Base-by-base conservation (phyloP, 2,329 filamentous ascomycete species). In the Trichoderma asperellum region DNA sequence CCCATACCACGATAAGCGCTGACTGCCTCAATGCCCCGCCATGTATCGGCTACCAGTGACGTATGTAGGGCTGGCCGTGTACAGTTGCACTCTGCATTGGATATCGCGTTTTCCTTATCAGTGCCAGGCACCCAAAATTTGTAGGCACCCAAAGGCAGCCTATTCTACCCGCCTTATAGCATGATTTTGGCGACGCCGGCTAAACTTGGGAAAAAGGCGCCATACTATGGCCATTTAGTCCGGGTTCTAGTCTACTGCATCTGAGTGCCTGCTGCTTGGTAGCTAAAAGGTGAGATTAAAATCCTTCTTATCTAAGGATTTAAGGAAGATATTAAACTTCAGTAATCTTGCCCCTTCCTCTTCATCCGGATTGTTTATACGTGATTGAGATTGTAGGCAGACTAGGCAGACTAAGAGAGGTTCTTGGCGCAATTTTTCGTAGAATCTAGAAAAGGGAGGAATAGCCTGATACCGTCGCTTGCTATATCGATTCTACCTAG, bases 101-200 rank as follows among this genome's bases (percentile, higher is more conserved):
- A 40, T 64, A 56, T 56, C 61, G 61, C 24, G 35, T 43, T n/a
- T 65, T 34, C n/a, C 52, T 65, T 47, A 65, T 65, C 62, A 56
- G 37, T 43, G 37, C 37, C 37, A 65, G 16, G n/a, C 37, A 10
- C 37, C 37, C 6, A 18, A 43, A 18, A n/a, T n/a, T n/a, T n/a
- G n/a, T n/a, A 65, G 16, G n/a, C 37, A 10, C 37, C 37, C 6
- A 18, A 43, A 18, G 16, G 32, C 24, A 34, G 43, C 60, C 60
- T 53, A 34, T 18, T 21, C 37, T 18, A 16, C 37, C 37, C 35
- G 35, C 37, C 5, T 40, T 40, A 40, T 40, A 40, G 40, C 18
- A n/a, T n/a, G 40, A 10, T 10, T 43, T 43, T 43, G 7, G 10
- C 2, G 1, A 3, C 7, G 40, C 5, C 18, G 40, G 40, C 40